Evolutionary conservation across 179 eudicot genomes (phyloP).

Genomic region (Gypsophila paniculata): DNA sequence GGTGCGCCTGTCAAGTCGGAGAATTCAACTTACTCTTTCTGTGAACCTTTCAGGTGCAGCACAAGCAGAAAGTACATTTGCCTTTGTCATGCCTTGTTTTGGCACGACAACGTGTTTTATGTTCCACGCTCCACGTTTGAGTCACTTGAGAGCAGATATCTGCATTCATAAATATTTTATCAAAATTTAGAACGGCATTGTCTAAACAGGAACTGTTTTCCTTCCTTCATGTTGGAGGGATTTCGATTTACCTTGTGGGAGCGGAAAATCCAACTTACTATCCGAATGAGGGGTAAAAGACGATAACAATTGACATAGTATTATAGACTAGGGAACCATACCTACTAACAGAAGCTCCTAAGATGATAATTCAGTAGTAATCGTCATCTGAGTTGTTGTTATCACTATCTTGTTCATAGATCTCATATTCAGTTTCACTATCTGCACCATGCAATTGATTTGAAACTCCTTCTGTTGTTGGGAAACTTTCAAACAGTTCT

Average conservation of each 20-base stretch:
- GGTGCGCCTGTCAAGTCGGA: background rate
- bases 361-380: conserved; percentile 27
- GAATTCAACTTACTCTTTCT: background rate
- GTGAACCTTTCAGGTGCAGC: background rate
- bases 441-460: conserved; percentile 37
- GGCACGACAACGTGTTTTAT: background rate
- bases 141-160: background rate
- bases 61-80: background rate
- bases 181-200: background rate
- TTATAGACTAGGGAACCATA: conserved; percentile 2
- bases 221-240: background rate
- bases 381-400: conserved; percentile 55
- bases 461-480: conserved; percentile 34
- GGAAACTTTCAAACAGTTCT: conserved; percentile 82
- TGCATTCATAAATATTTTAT: background rate
- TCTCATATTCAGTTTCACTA: conserved; percentile 68
- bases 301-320: background rate
- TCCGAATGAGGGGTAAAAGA: background rate
- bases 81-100: background rate
- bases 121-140: background rate
- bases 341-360: conserved; percentile 5
- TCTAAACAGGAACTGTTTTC: background rate
- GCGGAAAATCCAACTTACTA: background rate
- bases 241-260: too few species aligned
- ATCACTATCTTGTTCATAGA: conserved; percentile 71